phyloP scores from a whole-genome alignment of 352 stramenopile species.

The Aphanomyces invadans region DNA sequence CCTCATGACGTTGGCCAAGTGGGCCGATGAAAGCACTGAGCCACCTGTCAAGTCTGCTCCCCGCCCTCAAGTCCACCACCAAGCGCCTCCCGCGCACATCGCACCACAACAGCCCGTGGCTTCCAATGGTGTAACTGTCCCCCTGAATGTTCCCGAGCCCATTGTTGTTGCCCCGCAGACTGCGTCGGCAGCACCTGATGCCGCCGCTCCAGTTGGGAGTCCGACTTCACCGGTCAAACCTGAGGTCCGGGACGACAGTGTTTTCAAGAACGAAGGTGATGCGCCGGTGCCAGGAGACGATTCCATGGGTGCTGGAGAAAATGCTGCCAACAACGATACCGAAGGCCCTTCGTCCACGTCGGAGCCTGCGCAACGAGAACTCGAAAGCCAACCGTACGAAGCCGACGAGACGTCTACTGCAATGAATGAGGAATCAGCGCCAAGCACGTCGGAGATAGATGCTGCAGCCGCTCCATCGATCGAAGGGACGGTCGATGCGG shows the following conservation, averaged over 20 bases:
- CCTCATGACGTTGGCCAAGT: slow-evolving; percentile 84
- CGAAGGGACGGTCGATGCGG: not conserved
- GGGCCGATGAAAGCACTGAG: slow-evolving; percentile 76
- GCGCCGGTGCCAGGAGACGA: not conserved
- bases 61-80: slow-evolving; percentile 23
- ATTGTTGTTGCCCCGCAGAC: not conserved
- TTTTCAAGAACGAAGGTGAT: not conserved
- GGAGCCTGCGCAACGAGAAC: not conserved
- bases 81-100: slow-evolving; percentile 7
- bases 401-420: too few relatives aligned
- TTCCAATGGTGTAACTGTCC: not conserved
- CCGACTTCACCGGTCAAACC: not conserved
- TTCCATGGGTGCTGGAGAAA: not conserved
- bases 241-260: not conserved
- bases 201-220: not conserved
- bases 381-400: too few relatives aligned
- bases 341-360: not conserved
- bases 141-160: not conserved
- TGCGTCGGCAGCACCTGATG: not conserved
- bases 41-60: slow-evolving; percentile 34
- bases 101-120: slow-evolving; percentile 32
- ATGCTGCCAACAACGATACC: not conserved
- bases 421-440: too few relatives aligned
- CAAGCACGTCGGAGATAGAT: too few relatives aligned
- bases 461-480: too few relatives aligned